Percentiles rank a stretch among this genome's conserved stretches.
phyloP scores from a whole-genome alignment of 2,329 filamentous ascomycete genomes.

The Aaosphaeria pasadenensis region DNA sequence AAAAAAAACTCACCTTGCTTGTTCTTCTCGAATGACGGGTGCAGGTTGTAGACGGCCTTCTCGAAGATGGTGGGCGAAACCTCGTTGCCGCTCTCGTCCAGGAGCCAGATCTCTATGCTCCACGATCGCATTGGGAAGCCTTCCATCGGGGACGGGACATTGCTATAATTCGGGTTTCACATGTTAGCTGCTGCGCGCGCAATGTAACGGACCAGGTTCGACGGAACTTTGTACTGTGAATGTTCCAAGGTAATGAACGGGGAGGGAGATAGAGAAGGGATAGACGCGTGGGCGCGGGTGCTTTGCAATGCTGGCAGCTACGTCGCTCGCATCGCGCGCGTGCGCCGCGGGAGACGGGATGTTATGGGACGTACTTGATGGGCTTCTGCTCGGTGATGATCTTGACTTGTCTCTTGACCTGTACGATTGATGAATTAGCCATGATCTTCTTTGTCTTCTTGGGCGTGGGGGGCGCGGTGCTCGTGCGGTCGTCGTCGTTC shows the following conservation, averaged over 20 bases:
- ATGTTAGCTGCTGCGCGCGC: neutral
- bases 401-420: conserved; percentile 84
- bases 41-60: conserved; percentile 88
- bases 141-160: conserved; percentile 76
- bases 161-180: conserved; percentile 44
- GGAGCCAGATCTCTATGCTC: conserved; percentile 79
- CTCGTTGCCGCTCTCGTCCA: conserved; percentile 84
- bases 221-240: conserved; percentile 7
- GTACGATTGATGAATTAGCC: neutral
- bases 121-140: conserved; percentile 92
- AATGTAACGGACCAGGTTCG: conserved; percentile 8
- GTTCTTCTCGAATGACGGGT: conserved; percentile 88
- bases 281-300: too few species aligned
- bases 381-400: conserved; percentile 88
- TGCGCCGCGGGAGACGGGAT: too few species aligned
- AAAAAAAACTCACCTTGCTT: conserved; percentile 67
- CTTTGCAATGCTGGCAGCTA: too few species aligned
- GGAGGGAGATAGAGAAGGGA: too few species aligned
- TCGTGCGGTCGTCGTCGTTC: too few species aligned
- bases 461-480: too few species aligned
- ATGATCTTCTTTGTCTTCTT: conserved; percentile 3
- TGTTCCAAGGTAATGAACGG: neutral
- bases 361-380: conserved; percentile 60
- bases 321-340: too few species aligned
- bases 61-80: conserved; percentile 81